Percentiles rank a stretch among this genome's conserved stretches.
phyloP scores from a whole-genome alignment of 768 basidiomycete species.

The Trametes coccinea region DNA sequence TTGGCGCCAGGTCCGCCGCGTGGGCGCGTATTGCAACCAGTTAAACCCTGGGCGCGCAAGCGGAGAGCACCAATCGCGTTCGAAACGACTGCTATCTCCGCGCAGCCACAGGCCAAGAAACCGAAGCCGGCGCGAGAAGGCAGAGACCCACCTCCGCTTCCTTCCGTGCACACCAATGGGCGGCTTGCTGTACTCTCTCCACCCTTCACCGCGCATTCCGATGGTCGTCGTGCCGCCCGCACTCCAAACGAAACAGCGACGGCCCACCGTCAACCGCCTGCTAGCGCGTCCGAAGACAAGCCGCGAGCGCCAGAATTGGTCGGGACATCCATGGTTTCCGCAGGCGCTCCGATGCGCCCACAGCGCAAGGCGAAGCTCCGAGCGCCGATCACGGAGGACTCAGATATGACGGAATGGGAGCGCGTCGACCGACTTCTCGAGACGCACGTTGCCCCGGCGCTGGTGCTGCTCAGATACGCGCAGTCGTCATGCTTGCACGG shows the following conservation, averaged over 20 bases:
- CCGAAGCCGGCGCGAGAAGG: background rate
- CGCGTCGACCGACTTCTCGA: constrained; percentile 15
- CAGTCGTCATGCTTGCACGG: background rate
- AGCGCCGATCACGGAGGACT: constrained; percentile 6
- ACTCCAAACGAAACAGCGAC: too few relatives aligned
- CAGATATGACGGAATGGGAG: constrained; percentile 8
- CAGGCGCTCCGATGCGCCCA: background rate
- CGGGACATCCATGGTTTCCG: background rate
- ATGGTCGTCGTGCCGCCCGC: background rate
- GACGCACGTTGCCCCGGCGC: constrained; percentile 18
- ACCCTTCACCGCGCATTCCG: too few relatives aligned
- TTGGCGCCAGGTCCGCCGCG: too few relatives aligned
- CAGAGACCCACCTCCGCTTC: too few relatives aligned
- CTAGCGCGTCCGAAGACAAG: too few relatives aligned
- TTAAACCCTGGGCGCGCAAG: background rate
- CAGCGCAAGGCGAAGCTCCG: background rate
- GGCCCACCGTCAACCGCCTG: too few relatives aligned
- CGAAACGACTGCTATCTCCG: background rate
- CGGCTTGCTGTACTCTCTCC: too few relatives aligned
- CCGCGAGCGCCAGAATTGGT: background rate
- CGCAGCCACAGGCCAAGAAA: background rate
- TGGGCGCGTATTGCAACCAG: too few relatives aligned
- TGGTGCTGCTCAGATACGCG: constrained; percentile 6
- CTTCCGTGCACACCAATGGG: too few relatives aligned
- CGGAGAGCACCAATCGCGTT: background rate